A percentile compares a stretch with the other conserved stretches of the same genome.
Evolutionary conservation across 164 flowering plant species (phyloP).

Genomic region (Buxus sempervirens): DNA sequence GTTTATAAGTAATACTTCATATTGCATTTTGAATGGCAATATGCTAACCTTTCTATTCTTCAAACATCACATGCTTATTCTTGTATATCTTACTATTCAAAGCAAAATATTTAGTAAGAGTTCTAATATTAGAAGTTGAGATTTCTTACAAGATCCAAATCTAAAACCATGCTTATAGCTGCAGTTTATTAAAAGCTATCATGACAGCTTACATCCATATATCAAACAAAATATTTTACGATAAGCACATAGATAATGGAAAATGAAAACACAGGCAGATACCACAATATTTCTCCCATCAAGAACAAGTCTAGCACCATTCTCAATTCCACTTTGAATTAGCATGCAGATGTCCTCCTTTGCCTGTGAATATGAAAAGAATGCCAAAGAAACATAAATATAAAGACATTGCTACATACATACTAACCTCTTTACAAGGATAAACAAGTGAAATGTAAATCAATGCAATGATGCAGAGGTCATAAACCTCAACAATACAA

Average conservation of each 20-base stretch:
- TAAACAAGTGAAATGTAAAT: background rate
- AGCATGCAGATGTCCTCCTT: slow-evolving; percentile 72
- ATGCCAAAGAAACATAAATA: slow-evolving; percentile 10
- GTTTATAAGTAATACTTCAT: too few relatives aligned
- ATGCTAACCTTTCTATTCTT: too few relatives aligned
- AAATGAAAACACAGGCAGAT: slow-evolving; percentile 3
- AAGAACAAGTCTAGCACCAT: slow-evolving; percentile 76
- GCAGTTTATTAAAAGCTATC: background rate
- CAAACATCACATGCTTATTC: too few relatives aligned
- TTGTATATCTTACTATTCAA: too few relatives aligned
- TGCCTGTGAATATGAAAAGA: slow-evolving; percentile 47
- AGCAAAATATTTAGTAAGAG: too few relatives aligned
- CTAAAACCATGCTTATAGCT: too few relatives aligned
- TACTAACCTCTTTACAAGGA: too few relatives aligned
- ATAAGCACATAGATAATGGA: background rate
- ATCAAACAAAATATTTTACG: background rate
- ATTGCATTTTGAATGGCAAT: too few relatives aligned
- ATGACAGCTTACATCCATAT: background rate
- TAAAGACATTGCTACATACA: background rate
- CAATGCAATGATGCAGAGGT: background rate
- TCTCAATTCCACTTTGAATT: slow-evolving; percentile 66
- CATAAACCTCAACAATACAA: background rate
- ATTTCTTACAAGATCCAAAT: too few relatives aligned
- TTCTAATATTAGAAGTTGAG: too few relatives aligned
- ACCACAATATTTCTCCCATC: slow-evolving; percentile 90